phyloP scores from a whole-genome alignment of 2,329 filamentous ascomycete genomes.

The Pseudogymnoascus sp. region DNA sequence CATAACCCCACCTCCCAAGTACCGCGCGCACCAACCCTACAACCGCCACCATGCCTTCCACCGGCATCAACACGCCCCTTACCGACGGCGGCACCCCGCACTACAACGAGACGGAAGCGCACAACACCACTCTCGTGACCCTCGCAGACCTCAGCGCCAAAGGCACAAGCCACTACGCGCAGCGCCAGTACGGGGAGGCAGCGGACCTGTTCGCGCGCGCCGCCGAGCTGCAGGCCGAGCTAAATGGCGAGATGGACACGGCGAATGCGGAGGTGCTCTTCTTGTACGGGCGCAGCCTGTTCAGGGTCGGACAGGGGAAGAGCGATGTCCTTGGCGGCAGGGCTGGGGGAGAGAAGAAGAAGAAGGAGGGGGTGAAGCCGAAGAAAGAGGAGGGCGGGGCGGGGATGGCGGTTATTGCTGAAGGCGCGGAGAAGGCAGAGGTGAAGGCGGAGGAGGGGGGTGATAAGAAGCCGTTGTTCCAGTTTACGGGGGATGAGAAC shows the following conservation, averaged over 20 bases:
- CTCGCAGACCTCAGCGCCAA: constrained; percentile 72
- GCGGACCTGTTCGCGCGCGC: constrained; percentile 83
- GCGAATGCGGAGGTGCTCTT: constrained; percentile 93
- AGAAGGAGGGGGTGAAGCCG: constrained; percentile 35
- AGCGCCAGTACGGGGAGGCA: constrained; percentile 80
- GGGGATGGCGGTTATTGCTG: constrained; percentile 33
- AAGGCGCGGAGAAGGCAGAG: constrained; percentile 23
- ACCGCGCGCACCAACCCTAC: not conserved
- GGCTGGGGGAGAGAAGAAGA: constrained; percentile 51
- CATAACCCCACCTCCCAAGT: not conserved
- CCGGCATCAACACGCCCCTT: constrained; percentile 20
- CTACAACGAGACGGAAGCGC: constrained; percentile 10
- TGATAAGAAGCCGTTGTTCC: constrained; percentile 71
- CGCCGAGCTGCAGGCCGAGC: constrained; percentile 77
- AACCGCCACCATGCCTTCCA: constrained; percentile 16
- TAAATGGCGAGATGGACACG: constrained; percentile 86
- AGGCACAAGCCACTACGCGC: constrained; percentile 75
- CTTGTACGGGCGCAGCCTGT: constrained; percentile 85
- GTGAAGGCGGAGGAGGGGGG: constrained; percentile 33
- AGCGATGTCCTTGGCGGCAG: constrained; percentile 88
- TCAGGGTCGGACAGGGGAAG: constrained; percentile 88
- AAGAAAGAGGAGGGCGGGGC: constrained; percentile 34
- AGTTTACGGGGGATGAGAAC: constrained; percentile 90
- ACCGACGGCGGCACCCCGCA: constrained; percentile 6
- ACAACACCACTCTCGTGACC: constrained; percentile 44